Percentiles rank a stretch among this genome's conserved stretches.
Conservation (phyloP, 495 filamentous ascomycete species). For the Neurospora sp. region DNA sequence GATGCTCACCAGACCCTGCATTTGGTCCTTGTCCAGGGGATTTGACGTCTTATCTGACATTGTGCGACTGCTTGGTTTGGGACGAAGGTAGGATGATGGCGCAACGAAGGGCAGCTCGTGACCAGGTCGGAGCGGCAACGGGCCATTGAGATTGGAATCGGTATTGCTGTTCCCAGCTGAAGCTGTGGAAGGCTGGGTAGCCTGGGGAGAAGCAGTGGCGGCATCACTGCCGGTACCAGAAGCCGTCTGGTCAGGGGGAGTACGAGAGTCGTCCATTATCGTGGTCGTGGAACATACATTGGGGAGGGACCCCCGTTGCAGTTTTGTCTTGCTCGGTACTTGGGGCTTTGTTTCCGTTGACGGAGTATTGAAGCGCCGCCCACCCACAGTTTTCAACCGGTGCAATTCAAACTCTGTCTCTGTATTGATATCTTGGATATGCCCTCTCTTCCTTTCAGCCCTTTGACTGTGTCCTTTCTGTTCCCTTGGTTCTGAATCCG, state of each 20-base stretch:
- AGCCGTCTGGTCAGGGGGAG: slow-evolving; percentile 20
- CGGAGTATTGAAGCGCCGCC: background rate
- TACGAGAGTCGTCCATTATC: slow-evolving; percentile 30
- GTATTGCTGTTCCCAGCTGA: slow-evolving; percentile 16
- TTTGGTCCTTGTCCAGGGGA: slow-evolving; percentile 81
- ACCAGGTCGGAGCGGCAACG: slow-evolving; percentile 26
- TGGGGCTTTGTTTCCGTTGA: background rate
- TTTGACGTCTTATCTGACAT: slow-evolving; percentile 51
- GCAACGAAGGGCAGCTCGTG: slow-evolving; percentile 57
- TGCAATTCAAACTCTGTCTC: background rate
- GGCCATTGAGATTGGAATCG: slow-evolving; percentile 10
- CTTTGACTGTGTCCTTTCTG: background rate
- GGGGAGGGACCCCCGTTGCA: slow-evolving; percentile 3
- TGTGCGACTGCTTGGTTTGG: slow-evolving; percentile 42
- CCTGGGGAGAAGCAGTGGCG: slow-evolving; percentile 12
- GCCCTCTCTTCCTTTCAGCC: background rate
- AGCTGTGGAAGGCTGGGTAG: slow-evolving; percentile 10
- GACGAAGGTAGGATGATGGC: slow-evolving; percentile 79
- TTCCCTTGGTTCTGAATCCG: background rate
- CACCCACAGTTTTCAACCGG: background rate
- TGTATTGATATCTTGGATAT: background rate
- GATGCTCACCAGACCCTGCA: slow-evolving; percentile 76
- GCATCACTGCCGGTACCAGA: slow-evolving; percentile 14
- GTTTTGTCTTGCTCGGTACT: background rate
- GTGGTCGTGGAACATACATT: slow-evolving; percentile 25